phyloP scores from a whole-genome alignment of 2,329 filamentous ascomycete genomes.

The Onygenales sp. region DNA sequence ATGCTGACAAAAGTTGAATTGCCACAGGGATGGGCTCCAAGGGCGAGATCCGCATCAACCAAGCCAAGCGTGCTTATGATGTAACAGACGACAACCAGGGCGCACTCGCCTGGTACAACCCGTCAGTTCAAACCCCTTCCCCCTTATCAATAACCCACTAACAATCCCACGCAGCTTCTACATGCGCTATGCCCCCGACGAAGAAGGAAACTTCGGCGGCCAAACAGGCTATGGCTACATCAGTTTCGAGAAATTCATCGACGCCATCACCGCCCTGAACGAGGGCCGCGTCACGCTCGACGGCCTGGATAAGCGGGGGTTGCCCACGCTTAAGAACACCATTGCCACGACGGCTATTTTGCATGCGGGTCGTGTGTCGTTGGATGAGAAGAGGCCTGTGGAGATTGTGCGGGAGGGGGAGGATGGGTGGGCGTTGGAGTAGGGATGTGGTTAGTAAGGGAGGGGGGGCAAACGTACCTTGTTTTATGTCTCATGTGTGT shows the following conservation, averaged over 20 bases:
- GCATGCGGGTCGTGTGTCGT: slow-evolving; percentile 71
- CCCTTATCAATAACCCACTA: neutral
- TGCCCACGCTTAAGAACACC: slow-evolving; percentile 82
- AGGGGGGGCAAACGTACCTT: neutral
- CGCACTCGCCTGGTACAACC: slow-evolving; percentile 74
- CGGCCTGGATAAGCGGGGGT: slow-evolving; percentile 66
- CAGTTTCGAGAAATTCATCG: slow-evolving; percentile 91
- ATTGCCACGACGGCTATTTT: slow-evolving; percentile 87
- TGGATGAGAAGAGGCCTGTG: slow-evolving; percentile 71
- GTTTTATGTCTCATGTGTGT: too few relatives aligned
- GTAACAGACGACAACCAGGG: slow-evolving; percentile 70
- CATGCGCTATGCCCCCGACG: slow-evolving; percentile 89
- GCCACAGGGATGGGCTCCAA: slow-evolving; percentile 58
- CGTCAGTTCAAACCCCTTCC: slow-evolving; percentile 36
- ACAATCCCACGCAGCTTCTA: slow-evolving; percentile 51
- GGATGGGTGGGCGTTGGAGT: slow-evolving; percentile 55
- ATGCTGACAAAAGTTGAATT: neutral
- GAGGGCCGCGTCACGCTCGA: slow-evolving; percentile 61
- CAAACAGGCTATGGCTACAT: slow-evolving; percentile 90
- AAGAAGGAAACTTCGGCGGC: slow-evolving; percentile 87
- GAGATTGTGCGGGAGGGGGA: slow-evolving; percentile 47
- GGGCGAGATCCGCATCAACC: slow-evolving; percentile 82
- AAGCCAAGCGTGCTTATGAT: slow-evolving; percentile 90
- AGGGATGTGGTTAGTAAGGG: neutral
- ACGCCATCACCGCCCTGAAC: slow-evolving; percentile 72